phyloP scores from a whole-genome alignment of 108 stramenopile species.

The Pseudonitzschia pungens region DNA sequence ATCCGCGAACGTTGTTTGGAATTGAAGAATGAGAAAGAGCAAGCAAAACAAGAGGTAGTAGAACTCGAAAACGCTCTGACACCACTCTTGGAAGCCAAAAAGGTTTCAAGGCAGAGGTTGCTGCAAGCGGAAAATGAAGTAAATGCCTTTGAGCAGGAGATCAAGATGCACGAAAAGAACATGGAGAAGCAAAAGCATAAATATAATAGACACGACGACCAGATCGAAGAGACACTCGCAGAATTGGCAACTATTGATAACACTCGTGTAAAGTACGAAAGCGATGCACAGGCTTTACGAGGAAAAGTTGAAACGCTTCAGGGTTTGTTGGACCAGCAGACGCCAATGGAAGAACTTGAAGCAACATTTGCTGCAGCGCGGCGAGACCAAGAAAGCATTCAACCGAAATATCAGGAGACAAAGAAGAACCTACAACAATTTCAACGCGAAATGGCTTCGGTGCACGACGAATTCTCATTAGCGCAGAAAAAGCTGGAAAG shows the following conservation, averaged over 20 bases:
- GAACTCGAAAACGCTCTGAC: constrained; percentile 38
- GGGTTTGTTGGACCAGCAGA: constrained; percentile 31
- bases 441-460: background rate
- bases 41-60: constrained; percentile 40
- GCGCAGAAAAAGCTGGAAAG: constrained; percentile 33
- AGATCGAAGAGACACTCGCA: constrained; percentile 48
- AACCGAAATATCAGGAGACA: constrained; percentile 31
- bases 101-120: constrained; percentile 30
- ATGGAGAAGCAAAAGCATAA: constrained; percentile 54
- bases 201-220: constrained; percentile 53
- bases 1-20: constrained; percentile 35
- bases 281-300: constrained; percentile 41
- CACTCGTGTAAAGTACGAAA: constrained; percentile 37
- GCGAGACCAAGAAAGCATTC: constrained; percentile 20
- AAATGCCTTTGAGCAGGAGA: constrained; percentile 37
- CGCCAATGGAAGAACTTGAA: constrained; percentile 49
- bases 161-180: constrained; percentile 38
- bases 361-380: constrained; percentile 30
- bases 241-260: constrained; percentile 48
- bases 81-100: constrained; percentile 53
- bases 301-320: constrained; percentile 39
- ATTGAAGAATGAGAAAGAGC: constrained; percentile 48
- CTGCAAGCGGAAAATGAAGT: constrained; percentile 22
- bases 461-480: constrained; percentile 29
- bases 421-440: constrained; percentile 27